Conservation (phyloP, 139 green algal genomes). For the Micractinium sp. region DNA sequence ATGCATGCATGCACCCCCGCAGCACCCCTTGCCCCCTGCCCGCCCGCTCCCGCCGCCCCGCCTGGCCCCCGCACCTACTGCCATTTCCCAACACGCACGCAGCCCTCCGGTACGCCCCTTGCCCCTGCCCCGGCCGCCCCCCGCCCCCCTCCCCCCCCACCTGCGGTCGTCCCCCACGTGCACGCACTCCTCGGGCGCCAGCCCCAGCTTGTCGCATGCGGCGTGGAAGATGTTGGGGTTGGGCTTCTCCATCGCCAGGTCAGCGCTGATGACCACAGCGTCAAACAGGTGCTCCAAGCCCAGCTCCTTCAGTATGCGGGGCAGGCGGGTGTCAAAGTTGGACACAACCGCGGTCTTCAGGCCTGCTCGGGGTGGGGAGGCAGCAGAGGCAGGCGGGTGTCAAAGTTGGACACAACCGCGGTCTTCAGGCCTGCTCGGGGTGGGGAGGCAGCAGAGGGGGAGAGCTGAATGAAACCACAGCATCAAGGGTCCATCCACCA, state of each 20-base stretch:
- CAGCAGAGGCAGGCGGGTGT: conserved; percentile 76
- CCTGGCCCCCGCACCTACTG: too few species aligned
- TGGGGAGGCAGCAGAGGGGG: too few species aligned
- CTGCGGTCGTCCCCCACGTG: conserved; percentile 83
- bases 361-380: conserved; percentile 18
- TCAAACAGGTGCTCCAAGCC: conserved; percentile 78
- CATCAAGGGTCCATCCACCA: too few species aligned
- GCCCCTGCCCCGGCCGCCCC: neutral
- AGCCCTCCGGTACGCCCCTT: too few species aligned
- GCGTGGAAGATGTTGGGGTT: conserved; percentile 86
- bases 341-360: conserved; percentile 78
- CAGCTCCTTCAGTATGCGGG: conserved; percentile 75
- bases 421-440: conserved; percentile 55
- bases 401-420: conserved; percentile 90
- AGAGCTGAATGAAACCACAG: too few species aligned
- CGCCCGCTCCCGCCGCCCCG: neutral
- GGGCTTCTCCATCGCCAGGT: conserved; percentile 77
- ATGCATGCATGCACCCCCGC: neutral
- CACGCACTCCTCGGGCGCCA: conserved; percentile 63
- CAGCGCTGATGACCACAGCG: conserved; percentile 74
- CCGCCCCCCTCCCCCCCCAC: conserved; percentile 1
- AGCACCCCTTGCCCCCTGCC: too few species aligned
- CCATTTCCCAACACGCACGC: neutral
- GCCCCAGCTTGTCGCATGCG: conserved; percentile 55
- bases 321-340: conserved; percentile 93